These are phyloP conservation scores for Kickxella alabastrina DNA, from an alignment of 192 early-diverging fungal species.

Conservation along the genomic window DNA sequence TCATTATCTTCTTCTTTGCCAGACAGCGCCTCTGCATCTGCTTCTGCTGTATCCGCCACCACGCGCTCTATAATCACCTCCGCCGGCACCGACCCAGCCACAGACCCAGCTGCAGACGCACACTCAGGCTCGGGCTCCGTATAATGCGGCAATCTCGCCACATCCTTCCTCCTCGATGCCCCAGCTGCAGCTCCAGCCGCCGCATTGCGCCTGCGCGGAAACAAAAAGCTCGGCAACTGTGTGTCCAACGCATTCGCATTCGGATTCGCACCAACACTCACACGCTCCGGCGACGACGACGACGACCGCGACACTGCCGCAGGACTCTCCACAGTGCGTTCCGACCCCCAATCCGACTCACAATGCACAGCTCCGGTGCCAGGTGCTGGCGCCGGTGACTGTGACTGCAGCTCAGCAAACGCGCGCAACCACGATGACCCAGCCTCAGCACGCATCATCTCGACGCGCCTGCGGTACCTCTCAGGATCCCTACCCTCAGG, in stretches of 20 bases:
- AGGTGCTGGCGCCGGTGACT: slow-evolving; percentile 14
- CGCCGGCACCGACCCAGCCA: too few relatives aligned
- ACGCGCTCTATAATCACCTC: neutral
- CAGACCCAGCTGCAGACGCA: neutral
- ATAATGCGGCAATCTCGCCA: slow-evolving; percentile 36
- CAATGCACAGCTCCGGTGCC: slow-evolving; percentile 6
- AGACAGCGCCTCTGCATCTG: neutral
- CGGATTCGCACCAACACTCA: too few relatives aligned
- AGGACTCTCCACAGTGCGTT: slow-evolving; percentile 2
- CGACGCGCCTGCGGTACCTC: slow-evolving; percentile 43
- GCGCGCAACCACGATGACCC: slow-evolving; percentile 49
- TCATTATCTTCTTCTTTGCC: neutral
- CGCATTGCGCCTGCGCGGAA: slow-evolving; percentile 28
- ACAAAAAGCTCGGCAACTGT: slow-evolving; percentile 41
- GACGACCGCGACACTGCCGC: neutral
- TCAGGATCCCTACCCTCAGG: slow-evolving; percentile 25
- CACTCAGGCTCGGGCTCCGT: neutral
- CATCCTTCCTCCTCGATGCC: slow-evolving; percentile 15
- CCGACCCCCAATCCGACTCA: neutral
- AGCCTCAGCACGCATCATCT: slow-evolving; percentile 52
- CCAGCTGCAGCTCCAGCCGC: too few relatives aligned
- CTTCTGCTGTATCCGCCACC: neutral
- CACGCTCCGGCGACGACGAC: slow-evolving; percentile 4
- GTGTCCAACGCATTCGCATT: slow-evolving; percentile 15
- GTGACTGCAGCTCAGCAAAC: slow-evolving; percentile 46